phyloP scores from a whole-genome alignment of 2,329 filamentous ascomycete species.

The Talaromyces sp. region DNA sequence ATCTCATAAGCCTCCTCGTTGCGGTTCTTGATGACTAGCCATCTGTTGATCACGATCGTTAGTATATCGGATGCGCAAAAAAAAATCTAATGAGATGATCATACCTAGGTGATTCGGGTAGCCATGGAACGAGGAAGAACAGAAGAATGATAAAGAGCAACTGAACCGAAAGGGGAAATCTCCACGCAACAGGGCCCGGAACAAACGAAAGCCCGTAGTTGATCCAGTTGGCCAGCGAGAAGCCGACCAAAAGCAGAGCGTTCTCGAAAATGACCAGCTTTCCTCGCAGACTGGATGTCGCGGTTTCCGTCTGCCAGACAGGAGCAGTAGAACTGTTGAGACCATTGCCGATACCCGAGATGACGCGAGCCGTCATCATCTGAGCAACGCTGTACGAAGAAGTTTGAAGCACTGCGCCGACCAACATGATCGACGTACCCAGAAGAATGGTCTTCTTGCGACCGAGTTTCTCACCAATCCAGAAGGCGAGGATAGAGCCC shows the following conservation, averaged over 20 bases:
- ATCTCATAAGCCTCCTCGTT: conserved; percentile 43
- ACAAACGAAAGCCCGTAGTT: conserved; percentile 51
- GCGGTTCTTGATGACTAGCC: conserved; percentile 28
- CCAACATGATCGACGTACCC: conserved; percentile 47
- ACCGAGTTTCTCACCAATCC: conserved; percentile 46
- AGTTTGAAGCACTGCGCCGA: conserved; percentile 49
- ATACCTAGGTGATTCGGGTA: conserved; percentile 12
- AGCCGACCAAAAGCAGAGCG: conserved; percentile 51
- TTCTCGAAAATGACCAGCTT: conserved; percentile 49
- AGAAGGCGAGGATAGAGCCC: conserved; percentile 47
- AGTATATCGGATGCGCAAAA: not conserved
- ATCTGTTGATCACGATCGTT: not conserved
- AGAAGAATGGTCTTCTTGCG: conserved; percentile 46
- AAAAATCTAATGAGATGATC: not conserved
- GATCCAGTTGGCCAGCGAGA: conserved; percentile 51
- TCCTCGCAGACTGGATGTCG: conserved; percentile 43
- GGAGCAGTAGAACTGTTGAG: conserved; percentile 51
- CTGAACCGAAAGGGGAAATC: conserved; percentile 48
- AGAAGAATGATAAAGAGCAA: conserved; percentile 44
- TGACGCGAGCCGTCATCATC: conserved; percentile 50
- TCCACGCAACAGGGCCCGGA: conserved; percentile 42
- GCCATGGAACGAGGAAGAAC: conserved; percentile 7
- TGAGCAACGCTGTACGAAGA: conserved; percentile 43
- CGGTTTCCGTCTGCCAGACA: conserved; percentile 52
- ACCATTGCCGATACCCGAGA: conserved; percentile 49